A percentile compares a stretch with the other conserved stretches of the same genome.
Evolutionary conservation across 1,139 yeast genomes (phyloP).

Genomic region (Candida dubliniensis): DNA sequence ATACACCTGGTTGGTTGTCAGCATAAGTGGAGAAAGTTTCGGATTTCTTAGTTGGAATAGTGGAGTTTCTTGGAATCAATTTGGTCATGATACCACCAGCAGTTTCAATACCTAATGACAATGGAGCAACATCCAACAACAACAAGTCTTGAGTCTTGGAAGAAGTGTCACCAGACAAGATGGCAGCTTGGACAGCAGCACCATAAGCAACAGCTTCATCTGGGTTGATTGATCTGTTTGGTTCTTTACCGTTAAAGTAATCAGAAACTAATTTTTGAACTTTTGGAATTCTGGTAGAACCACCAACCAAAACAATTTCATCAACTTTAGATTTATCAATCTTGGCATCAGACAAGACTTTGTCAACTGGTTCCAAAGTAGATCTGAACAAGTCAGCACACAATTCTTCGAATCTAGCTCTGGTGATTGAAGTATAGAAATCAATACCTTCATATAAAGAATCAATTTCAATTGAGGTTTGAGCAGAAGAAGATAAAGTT

Average conservation of each 20-base stretch:
- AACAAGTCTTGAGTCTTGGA: conserved; percentile 78
- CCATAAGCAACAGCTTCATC: conserved; percentile 99
- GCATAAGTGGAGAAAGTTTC: conserved; percentile 97
- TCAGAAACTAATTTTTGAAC: conserved; percentile 95
- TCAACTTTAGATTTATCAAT: conserved; percentile 83
- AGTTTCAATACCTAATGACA: conserved; percentile 94
- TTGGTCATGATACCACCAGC: conserved; percentile 98
- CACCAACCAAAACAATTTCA: conserved; percentile 98
- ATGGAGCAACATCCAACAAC: conserved; percentile 88
- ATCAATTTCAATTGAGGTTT: conserved; percentile 95
- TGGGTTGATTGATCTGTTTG: conserved; percentile 94
- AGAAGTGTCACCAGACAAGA: conserved; percentile 61
- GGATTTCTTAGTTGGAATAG: conserved; percentile 95
- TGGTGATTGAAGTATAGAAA: conserved; percentile 92
- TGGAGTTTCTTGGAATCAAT: conserved; percentile 93
- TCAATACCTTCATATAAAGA: conserved; percentile 95
- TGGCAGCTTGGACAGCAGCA: conserved; percentile 99
- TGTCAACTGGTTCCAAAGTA: conserved; percentile 95
- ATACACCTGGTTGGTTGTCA: conserved; percentile 95
- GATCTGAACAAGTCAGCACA: conserved; percentile 95
- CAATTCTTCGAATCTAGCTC: conserved; percentile 99
- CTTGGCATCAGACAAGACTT: conserved; percentile 94
- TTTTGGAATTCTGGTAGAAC: conserved; percentile 99
- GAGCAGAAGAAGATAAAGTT: conserved; percentile 94
- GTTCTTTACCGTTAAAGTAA: conserved; percentile 97